Percentiles rank a stretch among this genome's conserved stretches.
Conservation (phyloP, 495 filamentous ascomycete species). For the Daldinia caldariorum region DNA sequence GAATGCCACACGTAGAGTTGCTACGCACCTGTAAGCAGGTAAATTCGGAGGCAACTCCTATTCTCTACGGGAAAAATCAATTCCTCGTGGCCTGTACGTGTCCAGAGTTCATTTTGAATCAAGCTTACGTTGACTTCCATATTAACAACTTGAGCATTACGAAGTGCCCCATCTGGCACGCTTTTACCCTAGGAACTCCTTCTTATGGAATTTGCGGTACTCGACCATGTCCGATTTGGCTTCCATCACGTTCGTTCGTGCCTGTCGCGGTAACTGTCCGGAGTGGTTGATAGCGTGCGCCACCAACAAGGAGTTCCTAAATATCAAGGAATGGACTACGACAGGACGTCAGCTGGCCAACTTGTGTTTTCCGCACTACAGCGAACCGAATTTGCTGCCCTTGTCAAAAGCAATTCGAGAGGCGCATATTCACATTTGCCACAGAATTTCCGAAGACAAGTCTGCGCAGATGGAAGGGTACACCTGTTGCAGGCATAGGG, state of each 20-base stretch:
- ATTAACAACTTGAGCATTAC: neutral
- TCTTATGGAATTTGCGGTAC: conserved; percentile 40
- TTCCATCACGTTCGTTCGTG: conserved; percentile 21
- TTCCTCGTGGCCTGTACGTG: conserved; percentile 45
- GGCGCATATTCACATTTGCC: neutral
- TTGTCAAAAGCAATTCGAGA: neutral
- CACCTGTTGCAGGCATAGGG: neutral
- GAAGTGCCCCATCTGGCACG: neutral
- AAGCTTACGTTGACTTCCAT: neutral
- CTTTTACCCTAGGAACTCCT: conserved; percentile 23
- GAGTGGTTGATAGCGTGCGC: neutral
- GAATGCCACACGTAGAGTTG: conserved; percentile 38
- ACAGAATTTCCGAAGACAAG: neutral
- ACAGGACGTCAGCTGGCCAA: conserved; percentile 13
- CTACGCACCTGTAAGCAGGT: conserved; percentile 48
- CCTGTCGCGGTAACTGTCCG: conserved; percentile 7
- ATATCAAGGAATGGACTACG: conserved; percentile 3
- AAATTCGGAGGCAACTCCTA: conserved; percentile 46
- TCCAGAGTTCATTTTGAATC: neutral
- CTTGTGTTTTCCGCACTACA: conserved; percentile 15
- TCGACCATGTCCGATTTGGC: conserved; percentile 26
- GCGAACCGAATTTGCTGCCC: conserved; percentile 13
- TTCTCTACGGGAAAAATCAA: conserved; percentile 48
- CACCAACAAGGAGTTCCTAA: neutral
- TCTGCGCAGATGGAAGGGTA: neutral